Evolutionary conservation across 192 early-diverging fungal genomes (phyloP).

Genomic region (Geranomyces michiganensis): DNA sequence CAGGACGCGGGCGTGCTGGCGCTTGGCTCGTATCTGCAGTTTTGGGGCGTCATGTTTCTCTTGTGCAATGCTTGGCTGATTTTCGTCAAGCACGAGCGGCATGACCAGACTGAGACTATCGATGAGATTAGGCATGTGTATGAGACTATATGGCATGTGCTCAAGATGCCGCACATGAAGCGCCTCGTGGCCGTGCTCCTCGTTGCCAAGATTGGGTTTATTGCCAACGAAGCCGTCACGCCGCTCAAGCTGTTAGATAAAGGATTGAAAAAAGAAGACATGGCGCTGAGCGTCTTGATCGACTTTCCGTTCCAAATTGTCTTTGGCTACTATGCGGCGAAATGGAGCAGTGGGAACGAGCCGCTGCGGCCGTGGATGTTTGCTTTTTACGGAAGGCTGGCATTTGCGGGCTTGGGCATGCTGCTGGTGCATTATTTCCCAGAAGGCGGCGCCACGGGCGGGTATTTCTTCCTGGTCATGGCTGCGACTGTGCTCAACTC

Average conservation of each 20-base stretch:
- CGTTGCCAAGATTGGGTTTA: conserved; percentile 92
- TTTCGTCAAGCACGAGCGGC: conserved; percentile 73
- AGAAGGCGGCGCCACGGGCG: conserved; percentile 58
- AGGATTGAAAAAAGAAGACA: conserved; percentile 92
- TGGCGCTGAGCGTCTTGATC: conserved; percentile 86
- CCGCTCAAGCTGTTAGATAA: conserved; percentile 93
- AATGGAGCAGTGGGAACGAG: conserved; percentile 85
- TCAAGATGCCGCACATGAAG: conserved; percentile 86
- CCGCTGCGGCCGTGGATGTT: conserved; percentile 91
- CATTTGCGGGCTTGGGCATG: conserved; percentile 81
- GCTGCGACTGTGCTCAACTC: conserved; percentile 77
- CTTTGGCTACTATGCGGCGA: conserved; percentile 97
- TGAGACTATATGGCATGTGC: conserved; percentile 87
- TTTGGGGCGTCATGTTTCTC: conserved; percentile 93
- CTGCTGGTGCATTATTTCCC: conserved; percentile 81
- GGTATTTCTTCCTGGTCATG: conserved; percentile 82
- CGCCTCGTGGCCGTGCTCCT: conserved; percentile 79
- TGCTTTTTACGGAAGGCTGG: conserved; percentile 85
- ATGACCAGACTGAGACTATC: conserved; percentile 14
- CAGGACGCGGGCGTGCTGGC: conserved; percentile 72
- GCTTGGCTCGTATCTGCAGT: conserved; percentile 85
- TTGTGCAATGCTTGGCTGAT: conserved; percentile 83
- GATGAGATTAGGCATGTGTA: conserved; percentile 59
- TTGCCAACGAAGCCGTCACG: conserved; percentile 93
- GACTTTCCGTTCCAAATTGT: conserved; percentile 97